Evolutionary conservation across 169 alveolate species (phyloP).

Genomic region (Plasmodium ovale): DNA sequence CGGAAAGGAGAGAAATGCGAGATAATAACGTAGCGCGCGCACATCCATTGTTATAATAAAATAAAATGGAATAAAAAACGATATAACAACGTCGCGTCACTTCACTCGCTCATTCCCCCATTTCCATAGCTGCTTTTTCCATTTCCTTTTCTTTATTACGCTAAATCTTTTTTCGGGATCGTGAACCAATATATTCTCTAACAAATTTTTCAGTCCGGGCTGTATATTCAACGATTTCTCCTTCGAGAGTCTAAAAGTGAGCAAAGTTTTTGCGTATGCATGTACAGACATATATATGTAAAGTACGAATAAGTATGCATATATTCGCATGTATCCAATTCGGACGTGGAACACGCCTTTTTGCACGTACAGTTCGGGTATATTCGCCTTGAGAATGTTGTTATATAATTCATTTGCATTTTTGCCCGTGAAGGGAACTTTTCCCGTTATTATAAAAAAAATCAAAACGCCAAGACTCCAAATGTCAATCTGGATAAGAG

Average conservation of each 20-base stretch:
- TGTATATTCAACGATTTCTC: slow-evolving; percentile 59
- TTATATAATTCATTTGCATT: slow-evolving; percentile 69
- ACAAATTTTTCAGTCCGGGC: slow-evolving; percentile 65
- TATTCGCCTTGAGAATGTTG: slow-evolving; percentile 61
- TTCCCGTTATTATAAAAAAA: slow-evolving; percentile 81
- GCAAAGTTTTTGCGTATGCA: not conserved
- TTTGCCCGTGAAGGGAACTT: slow-evolving; percentile 78
- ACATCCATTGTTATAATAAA: not conserved
- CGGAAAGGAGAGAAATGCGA: not conserved
- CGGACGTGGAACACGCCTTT: not conserved
- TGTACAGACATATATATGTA: not conserved
- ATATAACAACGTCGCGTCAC: no score
- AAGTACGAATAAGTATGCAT: not conserved
- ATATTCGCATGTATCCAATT: not conserved
- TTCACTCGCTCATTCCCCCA: no score
- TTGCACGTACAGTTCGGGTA: slow-evolving; percentile 50
- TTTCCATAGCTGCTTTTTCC: not conserved
- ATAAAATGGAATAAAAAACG: not conserved
- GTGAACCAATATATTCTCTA: slow-evolving; percentile 65
- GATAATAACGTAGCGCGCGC: not conserved
- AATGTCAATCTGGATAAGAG: slow-evolving; percentile 64
- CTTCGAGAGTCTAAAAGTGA: slow-evolving; percentile 40
- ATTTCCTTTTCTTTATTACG: slow-evolving; percentile 9
- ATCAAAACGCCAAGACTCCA: slow-evolving; percentile 82
- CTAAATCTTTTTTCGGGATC: slow-evolving; percentile 76